phyloP scores from a whole-genome alignment of 345 rosid genomes.

The Pugionium cornutum region DNA sequence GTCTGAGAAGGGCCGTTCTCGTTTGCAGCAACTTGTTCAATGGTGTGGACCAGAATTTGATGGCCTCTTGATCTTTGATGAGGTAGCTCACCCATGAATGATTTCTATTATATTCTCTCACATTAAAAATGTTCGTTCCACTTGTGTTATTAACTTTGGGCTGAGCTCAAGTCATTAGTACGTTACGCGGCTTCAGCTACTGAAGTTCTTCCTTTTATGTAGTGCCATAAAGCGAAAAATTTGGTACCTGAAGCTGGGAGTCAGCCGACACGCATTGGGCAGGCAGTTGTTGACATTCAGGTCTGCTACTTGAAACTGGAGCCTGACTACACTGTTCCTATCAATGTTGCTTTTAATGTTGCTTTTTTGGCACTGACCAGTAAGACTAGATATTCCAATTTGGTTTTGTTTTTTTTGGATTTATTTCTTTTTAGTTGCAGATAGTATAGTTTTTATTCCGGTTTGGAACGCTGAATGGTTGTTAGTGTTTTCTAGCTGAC shows the following conservation, averaged over 20 bases:
- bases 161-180: slow-evolving; percentile 26
- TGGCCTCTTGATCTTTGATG: slow-evolving; percentile 93
- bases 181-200: slow-evolving; percentile 38
- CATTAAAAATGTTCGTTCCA: slow-evolving; percentile 6
- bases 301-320: slow-evolving; percentile 48
- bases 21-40: slow-evolving; percentile 96
- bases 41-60: slow-evolving; percentile 92
- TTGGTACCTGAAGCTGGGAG: slow-evolving; percentile 99
- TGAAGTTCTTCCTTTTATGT: slow-evolving; percentile 44
- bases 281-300: slow-evolving; percentile 97
- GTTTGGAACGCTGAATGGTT: slow-evolving; percentile 9
- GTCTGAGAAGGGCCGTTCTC: slow-evolving; percentile 98
- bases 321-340: slow-evolving; percentile 17
- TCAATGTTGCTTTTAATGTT: slow-evolving; percentile 7
- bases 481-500: slow-evolving; percentile 30
- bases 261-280: slow-evolving; percentile 98
- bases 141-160: slow-evolving; percentile 11
- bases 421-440: slow-evolving; percentile 22
- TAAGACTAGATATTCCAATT: slow-evolving; percentile 13
- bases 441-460: slow-evolving; percentile 20
- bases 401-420: slow-evolving; percentile 14
- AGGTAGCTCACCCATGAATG: slow-evolving; percentile 51
- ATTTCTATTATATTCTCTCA: slow-evolving; percentile 25
- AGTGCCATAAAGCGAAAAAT: slow-evolving; percentile 99
- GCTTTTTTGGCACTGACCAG: slow-evolving; percentile 3